Conservation (phyloP, 176 grass and related monocot genomes). For the Calamus simplicifolius region DNA sequence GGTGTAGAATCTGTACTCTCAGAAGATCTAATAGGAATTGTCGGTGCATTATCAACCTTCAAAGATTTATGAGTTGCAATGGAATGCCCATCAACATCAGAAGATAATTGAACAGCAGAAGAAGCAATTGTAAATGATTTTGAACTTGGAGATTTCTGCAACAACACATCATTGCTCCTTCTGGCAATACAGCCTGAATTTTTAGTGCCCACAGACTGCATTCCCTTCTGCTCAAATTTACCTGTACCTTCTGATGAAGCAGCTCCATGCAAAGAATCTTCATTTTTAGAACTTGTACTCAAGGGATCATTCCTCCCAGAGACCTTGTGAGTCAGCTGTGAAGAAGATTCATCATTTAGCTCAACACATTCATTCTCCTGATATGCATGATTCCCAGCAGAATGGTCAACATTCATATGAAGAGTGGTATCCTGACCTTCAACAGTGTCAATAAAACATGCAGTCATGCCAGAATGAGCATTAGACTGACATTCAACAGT, state of each 20-base stretch:
- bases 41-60: slow-evolving; percentile 24
- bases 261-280: slow-evolving; percentile 12
- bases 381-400: slow-evolving; percentile 9
- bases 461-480: slow-evolving; percentile 2
- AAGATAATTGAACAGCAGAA: slow-evolving; percentile 26
- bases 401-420: slow-evolving; percentile 3
- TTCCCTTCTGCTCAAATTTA: slow-evolving; percentile 22
- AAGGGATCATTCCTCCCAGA: too few relatives aligned
- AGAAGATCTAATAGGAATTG: slow-evolving; percentile 18
- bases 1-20: slow-evolving; percentile 23
- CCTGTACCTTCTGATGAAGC: slow-evolving; percentile 6
- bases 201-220: slow-evolving; percentile 4
- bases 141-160: slow-evolving; percentile 6
- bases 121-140: slow-evolving; percentile 22
- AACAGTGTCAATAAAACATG: slow-evolving; percentile 10
- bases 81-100: slow-evolving; percentile 15
- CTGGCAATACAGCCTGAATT: slow-evolving; percentile 2
- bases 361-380: slow-evolving; percentile 14
- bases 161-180: background rate
- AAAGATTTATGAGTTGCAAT: slow-evolving; percentile 18
- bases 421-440: slow-evolving; percentile 9
- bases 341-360: background rate
- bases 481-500: slow-evolving; percentile 6
- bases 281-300: slow-evolving; percentile 12
- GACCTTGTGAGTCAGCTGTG: too few relatives aligned